Conservation (phyloP, 129 eudicot species). For the Heracleum sosnowskyi region DNA sequence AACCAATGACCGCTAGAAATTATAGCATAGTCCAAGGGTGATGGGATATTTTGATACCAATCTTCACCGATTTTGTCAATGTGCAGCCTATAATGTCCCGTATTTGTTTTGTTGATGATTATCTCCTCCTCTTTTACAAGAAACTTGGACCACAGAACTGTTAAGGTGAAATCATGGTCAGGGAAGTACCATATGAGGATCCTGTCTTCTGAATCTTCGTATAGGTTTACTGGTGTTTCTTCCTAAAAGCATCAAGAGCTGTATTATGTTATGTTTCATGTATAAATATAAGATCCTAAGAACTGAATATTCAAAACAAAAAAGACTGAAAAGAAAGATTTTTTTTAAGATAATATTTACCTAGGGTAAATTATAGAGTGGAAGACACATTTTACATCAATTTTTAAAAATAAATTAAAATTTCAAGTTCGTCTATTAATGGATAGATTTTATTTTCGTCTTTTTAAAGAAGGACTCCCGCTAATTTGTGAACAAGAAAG, state of each 20-base stretch:
- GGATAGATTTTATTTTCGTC: too few relatives aligned
- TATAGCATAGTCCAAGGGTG: constrained; percentile 26
- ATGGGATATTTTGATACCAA: constrained; percentile 30
- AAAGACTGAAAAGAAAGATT: too few relatives aligned
- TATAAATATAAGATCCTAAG: too few relatives aligned
- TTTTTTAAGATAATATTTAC: too few relatives aligned
- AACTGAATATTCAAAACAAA: too few relatives aligned
- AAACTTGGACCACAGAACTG: constrained; percentile 39
- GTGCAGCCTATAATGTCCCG: constrained; percentile 31
- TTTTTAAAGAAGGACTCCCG: too few relatives aligned
- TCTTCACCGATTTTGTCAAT: constrained; percentile 32
- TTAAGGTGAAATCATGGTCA: constrained; percentile 36
- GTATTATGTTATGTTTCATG: too few relatives aligned
- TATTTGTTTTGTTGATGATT: constrained; percentile 26
- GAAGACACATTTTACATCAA: too few relatives aligned
- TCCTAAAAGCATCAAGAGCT: constrained; percentile 15
- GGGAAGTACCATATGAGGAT: constrained; percentile 43
- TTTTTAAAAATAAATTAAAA: too few relatives aligned
- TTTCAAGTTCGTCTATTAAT: too few relatives aligned
- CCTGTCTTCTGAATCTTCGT: constrained; percentile 24
- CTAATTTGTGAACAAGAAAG: too few relatives aligned
- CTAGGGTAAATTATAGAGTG: too few relatives aligned
- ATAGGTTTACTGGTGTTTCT: constrained; percentile 22
- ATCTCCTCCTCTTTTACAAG: constrained; percentile 34
- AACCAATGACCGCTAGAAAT: constrained; percentile 41